phyloP scores from a whole-genome alignment of 2,329 filamentous ascomycete genomes.

The Akanthomyces dipterigenus region DNA sequence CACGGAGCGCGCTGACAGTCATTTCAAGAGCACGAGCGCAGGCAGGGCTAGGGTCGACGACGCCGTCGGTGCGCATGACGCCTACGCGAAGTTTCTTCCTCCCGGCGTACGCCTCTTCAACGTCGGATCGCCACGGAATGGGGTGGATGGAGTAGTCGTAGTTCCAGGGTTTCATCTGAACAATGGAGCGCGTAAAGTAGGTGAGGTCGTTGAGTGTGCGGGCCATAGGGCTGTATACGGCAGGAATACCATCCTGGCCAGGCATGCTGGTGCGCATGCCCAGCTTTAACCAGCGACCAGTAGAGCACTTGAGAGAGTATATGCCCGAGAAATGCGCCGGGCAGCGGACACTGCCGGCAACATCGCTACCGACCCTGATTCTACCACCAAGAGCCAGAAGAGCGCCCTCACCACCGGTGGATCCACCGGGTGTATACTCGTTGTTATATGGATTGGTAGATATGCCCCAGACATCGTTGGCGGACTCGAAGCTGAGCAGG shows the following conservation, averaged over 20 bases:
- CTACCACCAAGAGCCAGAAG: constrained; percentile 75
- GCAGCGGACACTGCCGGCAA: constrained; percentile 79
- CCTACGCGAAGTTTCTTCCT: constrained; percentile 65
- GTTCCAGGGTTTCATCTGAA: constrained; percentile 79
- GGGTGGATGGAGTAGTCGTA: constrained; percentile 85
- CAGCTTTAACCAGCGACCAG: constrained; percentile 81
- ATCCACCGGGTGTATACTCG: constrained; percentile 83
- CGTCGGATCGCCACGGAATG: constrained; percentile 64
- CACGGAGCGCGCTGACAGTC: constrained; percentile 60
- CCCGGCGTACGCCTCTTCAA: constrained; percentile 51
- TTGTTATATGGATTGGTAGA: constrained; percentile 75
- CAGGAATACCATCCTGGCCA: constrained; percentile 83
- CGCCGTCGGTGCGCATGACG: constrained; percentile 69
- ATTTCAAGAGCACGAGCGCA: constrained; percentile 70
- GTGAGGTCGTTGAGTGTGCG: constrained; percentile 73
- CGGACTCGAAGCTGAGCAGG: constrained; percentile 77
- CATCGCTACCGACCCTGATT: constrained; percentile 86
- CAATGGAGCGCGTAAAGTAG: constrained; percentile 74
- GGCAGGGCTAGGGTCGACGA: constrained; percentile 80
- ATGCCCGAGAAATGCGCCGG: constrained; percentile 88
- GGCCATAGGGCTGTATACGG: constrained; percentile 89
- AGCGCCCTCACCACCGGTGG: constrained; percentile 78
- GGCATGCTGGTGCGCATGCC: constrained; percentile 84
- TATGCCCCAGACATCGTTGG: constrained; percentile 72
- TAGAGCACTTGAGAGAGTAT: constrained; percentile 80